These are phyloP conservation scores for Citrus sinensis DNA, from an alignment of 345 rosid genomes.

Conservation along the genomic window DVS_A1.0 CM039169.1:30365501-30366000, in stretches of 20 bases:
- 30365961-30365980: slow-evolving; percentile 91
- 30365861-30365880: not conserved
- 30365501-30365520: no score
- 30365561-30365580: no score
- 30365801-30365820: slow-evolving; percentile 61
- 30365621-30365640: no score
- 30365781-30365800: slow-evolving; percentile 40
- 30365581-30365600: no score
- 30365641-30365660: slow-evolving; percentile 18
- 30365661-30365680: slow-evolving; percentile 75
- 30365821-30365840: slow-evolving; percentile 36
- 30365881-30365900: not conserved
- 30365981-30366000: slow-evolving; percentile 74
- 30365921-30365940: slow-evolving; percentile 71
- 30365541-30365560: no score
- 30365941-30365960: slow-evolving; percentile 67
- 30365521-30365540: no score
- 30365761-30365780: slow-evolving; percentile 48
- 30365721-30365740: slow-evolving; percentile 56
- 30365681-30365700: slow-evolving; percentile 90
- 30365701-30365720: slow-evolving; percentile 60
- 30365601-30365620: no score
- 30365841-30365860: not conserved
- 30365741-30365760: slow-evolving; percentile 38
- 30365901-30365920: not conserved